phyloP scores from a whole-genome alignment of 768 basidiomycete genomes.

The Boletus vinaceobasis region DNA sequence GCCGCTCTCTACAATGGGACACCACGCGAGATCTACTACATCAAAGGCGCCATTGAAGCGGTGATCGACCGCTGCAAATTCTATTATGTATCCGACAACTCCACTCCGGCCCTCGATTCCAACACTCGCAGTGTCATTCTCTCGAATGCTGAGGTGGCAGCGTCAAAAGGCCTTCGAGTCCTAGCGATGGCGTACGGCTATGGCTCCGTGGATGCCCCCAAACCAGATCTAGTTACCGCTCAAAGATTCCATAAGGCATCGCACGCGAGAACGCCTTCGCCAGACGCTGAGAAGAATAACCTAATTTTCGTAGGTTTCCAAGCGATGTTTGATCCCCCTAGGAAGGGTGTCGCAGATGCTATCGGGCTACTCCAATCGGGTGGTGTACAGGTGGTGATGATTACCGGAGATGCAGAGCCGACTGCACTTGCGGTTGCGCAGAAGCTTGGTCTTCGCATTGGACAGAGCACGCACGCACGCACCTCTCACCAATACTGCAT shows the following conservation, averaged over 20 bases:
- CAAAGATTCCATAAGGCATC: slow-evolving; percentile 24
- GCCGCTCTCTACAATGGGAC: slow-evolving; percentile 28
- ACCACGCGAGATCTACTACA: slow-evolving; percentile 76
- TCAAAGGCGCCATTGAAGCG: slow-evolving; percentile 89
- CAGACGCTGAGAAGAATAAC: slow-evolving; percentile 42
- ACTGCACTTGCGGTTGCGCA: slow-evolving; percentile 88
- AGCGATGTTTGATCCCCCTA: slow-evolving; percentile 93
- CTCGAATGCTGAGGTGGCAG: slow-evolving; percentile 65
- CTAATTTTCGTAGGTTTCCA: slow-evolving; percentile 91
- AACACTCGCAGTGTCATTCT: slow-evolving; percentile 66
- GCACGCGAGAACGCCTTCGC: slow-evolving; percentile 26
- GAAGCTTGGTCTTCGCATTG: slow-evolving; percentile 77
- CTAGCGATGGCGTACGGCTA: slow-evolving; percentile 91
- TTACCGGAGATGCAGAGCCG: slow-evolving; percentile 91
- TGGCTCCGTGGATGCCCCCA: slow-evolving; percentile 47
- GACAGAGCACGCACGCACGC: slow-evolving; percentile 36
- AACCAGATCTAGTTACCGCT: slow-evolving; percentile 17
- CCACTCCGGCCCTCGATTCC: slow-evolving; percentile 75
- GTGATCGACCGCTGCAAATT: slow-evolving; percentile 83
- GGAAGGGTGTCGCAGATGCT: slow-evolving; percentile 90
- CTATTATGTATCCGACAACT: slow-evolving; percentile 88
- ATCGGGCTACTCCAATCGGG: slow-evolving; percentile 76
- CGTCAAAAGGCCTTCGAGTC: slow-evolving; percentile 76
- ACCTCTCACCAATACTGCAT: slow-evolving; percentile 45
- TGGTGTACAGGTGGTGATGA: slow-evolving; percentile 97